These are phyloP conservation scores for Graphilbum ipis-grandicollis DNA, from an alignment of 2,329 filamentous ascomycete species.

Conservation along the genomic window DNA sequence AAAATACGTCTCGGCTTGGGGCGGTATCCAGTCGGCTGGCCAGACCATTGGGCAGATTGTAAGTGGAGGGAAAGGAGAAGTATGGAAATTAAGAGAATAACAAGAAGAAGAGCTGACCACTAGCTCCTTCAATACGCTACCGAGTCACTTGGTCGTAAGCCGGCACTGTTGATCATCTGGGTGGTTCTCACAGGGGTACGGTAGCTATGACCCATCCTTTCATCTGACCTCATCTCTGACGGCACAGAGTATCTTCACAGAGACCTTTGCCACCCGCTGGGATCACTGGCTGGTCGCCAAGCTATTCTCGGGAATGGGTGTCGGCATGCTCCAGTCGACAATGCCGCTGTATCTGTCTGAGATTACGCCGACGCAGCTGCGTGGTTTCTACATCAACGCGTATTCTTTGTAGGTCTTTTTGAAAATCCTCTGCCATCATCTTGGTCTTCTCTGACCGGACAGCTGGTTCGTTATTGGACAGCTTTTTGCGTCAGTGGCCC, in stretches of 20 bases:
- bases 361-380: conserved; percentile 19
- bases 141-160: conserved; percentile 18
- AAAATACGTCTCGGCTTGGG: conserved; percentile 6
- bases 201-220: no score
- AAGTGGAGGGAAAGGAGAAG: no score
- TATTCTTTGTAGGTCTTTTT: conserved; percentile 18
- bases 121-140: conserved; percentile 18
- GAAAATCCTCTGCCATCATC: background rate
- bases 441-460: background rate
- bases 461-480: conserved; percentile 24
- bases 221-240: background rate
- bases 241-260: conserved; percentile 16
- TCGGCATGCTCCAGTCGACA: conserved; percentile 22
- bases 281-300: conserved; percentile 20
- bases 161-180: conserved; percentile 18
- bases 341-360: conserved; percentile 22
- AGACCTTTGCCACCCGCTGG: conserved; percentile 19
- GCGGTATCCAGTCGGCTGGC: conserved; percentile 8
- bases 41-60: conserved; percentile 2
- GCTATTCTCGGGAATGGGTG: conserved; percentile 16
- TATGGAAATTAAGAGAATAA: no score
- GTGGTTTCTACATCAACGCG: conserved; percentile 20
- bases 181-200: conserved; percentile 14
- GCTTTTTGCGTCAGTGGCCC: conserved; percentile 23
- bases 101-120: no score